Evolutionary conservation across 805 yeast species (phyloP).

Genomic region (Tetrapisispora nanseiensis): DNA sequence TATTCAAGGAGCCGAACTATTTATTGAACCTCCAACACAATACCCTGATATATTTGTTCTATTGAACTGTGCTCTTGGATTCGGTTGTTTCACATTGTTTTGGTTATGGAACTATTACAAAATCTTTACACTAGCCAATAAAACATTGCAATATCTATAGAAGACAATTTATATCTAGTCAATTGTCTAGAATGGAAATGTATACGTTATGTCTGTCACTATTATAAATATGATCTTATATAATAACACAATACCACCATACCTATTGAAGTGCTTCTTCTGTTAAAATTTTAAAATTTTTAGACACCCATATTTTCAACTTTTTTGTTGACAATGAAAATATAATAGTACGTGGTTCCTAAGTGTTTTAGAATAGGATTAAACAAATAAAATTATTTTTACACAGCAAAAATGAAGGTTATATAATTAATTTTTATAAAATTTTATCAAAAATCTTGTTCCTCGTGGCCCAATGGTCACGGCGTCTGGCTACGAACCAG

Average conservation of each 20-base stretch:
- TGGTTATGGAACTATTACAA: constrained; percentile 77
- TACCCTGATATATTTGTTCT: constrained; percentile 86
- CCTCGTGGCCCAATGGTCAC: constrained; percentile 72
- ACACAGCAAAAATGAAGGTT: too few relatives aligned
- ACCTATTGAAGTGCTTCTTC: too few relatives aligned
- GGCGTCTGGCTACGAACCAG: constrained; percentile 63
- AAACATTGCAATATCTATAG: constrained; percentile 19
- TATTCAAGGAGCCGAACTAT: constrained; percentile 46
- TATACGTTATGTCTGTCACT: too few relatives aligned
- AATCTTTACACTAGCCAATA: constrained; percentile 29
- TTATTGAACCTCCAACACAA: constrained; percentile 41
- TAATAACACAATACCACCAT: too few relatives aligned
- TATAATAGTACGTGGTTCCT: too few relatives aligned
- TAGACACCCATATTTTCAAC: too few relatives aligned
- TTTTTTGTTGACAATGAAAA: too few relatives aligned
- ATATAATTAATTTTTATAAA: neutral
- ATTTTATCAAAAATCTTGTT: constrained; percentile 31
- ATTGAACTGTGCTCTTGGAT: constrained; percentile 61
- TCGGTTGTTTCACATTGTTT: constrained; percentile 61
- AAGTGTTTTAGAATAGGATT: too few relatives aligned
- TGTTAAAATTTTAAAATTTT: too few relatives aligned
- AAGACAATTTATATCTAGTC: neutral
- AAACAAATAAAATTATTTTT: too few relatives aligned
- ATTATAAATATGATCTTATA: too few relatives aligned
- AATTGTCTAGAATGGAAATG: too few relatives aligned